These are phyloP conservation scores for Pythium dissimile DNA, from an alignment of 352 stramenopile genomes.

Conservation along the genomic window DNA sequence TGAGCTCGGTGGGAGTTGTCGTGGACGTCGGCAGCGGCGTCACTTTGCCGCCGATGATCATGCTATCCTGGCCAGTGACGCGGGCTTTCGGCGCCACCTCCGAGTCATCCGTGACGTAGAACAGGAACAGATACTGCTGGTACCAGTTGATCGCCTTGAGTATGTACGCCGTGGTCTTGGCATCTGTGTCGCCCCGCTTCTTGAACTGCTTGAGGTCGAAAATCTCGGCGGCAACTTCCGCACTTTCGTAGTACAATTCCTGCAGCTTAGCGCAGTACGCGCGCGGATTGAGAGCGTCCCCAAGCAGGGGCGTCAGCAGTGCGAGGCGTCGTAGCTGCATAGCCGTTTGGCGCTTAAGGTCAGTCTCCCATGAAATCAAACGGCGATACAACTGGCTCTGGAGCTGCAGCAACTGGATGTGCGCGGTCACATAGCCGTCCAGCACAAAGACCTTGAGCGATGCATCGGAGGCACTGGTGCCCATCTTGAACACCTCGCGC, in stretches of 20 bases:
- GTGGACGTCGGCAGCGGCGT: conserved; percentile 23
- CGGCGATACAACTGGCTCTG: conserved; percentile 58
- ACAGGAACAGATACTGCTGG: conserved; percentile 65
- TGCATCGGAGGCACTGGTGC: conserved; percentile 35
- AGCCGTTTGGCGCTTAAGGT: conserved; percentile 53
- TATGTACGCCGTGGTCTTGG: conserved; percentile 46
- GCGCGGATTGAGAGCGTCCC: conserved; percentile 43
- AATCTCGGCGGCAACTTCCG: conserved; percentile 51
- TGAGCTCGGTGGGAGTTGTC: conserved; percentile 37
- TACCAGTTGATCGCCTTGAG: conserved; percentile 70
- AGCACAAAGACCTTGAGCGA: conserved; percentile 47
- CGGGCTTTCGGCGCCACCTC: conserved; percentile 3
- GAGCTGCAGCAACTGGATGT: conserved; percentile 55
- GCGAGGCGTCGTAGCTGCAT: conserved; percentile 58
- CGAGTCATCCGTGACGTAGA: conserved; percentile 31
- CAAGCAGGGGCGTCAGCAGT: conserved; percentile 43
- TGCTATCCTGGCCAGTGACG: conserved; percentile 22
- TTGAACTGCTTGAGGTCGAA: conserved; percentile 64
- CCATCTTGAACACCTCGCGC: conserved; percentile 63
- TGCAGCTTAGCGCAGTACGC: conserved; percentile 56
- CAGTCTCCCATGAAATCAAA: conserved; percentile 47
- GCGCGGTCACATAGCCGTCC: conserved; percentile 65
- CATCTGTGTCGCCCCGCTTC: conserved; percentile 19
- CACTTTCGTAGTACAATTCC: conserved; percentile 64
- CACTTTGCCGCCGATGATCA: conserved; percentile 31